Evolutionary conservation across 345 rosid genomes (phyloP).

Genomic region (Acer campestre): DNA sequence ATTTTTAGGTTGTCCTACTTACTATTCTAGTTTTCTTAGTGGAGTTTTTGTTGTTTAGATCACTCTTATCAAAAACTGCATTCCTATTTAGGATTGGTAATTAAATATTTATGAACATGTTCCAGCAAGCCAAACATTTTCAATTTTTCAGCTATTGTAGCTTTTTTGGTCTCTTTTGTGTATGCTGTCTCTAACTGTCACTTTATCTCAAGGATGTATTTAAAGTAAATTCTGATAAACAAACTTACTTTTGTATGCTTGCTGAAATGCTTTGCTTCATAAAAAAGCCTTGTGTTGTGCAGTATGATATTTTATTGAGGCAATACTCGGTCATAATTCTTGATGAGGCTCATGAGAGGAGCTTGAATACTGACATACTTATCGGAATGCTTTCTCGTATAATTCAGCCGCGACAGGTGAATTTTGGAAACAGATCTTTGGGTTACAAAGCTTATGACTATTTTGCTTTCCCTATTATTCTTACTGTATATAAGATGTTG

Average conservation of each 20-base stretch:
- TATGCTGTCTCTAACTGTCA: background rate
- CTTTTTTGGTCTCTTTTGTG: background rate
- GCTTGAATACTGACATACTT: slow-evolving; percentile 91
- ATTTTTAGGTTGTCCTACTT: background rate
- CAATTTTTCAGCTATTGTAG: background rate
- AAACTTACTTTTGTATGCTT: slow-evolving; percentile 3
- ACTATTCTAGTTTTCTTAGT: background rate
- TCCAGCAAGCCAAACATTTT: background rate
- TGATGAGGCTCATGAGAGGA: slow-evolving; percentile 96
- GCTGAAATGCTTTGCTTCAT: background rate
- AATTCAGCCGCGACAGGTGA: slow-evolving; percentile 73
- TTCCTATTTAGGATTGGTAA: background rate
- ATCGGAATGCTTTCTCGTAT: slow-evolving; percentile 89
- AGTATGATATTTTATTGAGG: slow-evolving; percentile 77
- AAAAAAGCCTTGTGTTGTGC: slow-evolving; percentile 31
- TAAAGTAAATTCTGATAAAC: background rate
- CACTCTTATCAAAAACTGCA: background rate
- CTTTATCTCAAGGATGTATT: background rate
- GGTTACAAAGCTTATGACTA: slow-evolving; percentile 1
- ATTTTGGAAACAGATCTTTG: slow-evolving; percentile 1
- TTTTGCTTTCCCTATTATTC: slow-evolving; percentile 12
- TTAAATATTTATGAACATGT: background rate
- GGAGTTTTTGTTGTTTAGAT: slow-evolving; percentile 1
- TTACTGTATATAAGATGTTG: slow-evolving; percentile 10
- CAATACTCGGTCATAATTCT: slow-evolving; percentile 83